Evolutionary conservation across 164 flowering plant genomes (phyloP).

Genomic region (Nymphaea thermarum): DNA sequence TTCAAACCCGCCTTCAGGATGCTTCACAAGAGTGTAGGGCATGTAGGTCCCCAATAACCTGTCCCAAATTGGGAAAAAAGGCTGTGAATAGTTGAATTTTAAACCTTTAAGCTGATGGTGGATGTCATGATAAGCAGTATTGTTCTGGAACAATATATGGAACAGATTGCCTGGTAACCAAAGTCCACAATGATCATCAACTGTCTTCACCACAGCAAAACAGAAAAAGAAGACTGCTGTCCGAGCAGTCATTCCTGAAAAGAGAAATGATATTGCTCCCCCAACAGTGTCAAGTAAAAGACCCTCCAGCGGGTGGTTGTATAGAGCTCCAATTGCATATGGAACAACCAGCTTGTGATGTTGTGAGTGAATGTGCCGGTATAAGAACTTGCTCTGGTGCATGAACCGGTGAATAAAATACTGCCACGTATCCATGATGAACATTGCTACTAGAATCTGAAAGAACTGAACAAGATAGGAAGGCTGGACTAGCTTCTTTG

Average conservation of each 20-base stretch:
- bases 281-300: constrained; percentile 73
- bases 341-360: constrained; percentile 78
- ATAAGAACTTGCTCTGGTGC: constrained; percentile 76
- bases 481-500: constrained; percentile 30
- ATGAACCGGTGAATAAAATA: constrained; percentile 75
- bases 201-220: constrained; percentile 62
- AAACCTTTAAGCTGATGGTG: constrained; percentile 71
- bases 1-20: constrained; percentile 63
- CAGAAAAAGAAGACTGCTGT: constrained; percentile 64
- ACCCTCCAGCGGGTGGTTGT: constrained; percentile 80
- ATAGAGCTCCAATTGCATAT: constrained; percentile 73
- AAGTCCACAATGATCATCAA: constrained; percentile 85
- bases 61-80: constrained; percentile 71
- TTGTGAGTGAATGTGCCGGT: constrained; percentile 66
- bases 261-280: constrained; percentile 65
- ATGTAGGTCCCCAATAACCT: constrained; percentile 61
- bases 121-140: constrained; percentile 74
- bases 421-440: constrained; percentile 83
- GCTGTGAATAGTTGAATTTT: constrained; percentile 67
- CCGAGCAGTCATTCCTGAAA: constrained; percentile 76
- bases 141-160: constrained; percentile 58
- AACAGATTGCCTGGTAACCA: constrained; percentile 80
- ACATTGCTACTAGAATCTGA: constrained; percentile 56
- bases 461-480: constrained; percentile 29
- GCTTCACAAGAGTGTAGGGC: constrained; percentile 48